A percentile compares a stretch with the other conserved stretches of the same genome.
These are phyloP conservation scores for Stephania yunnanensis DNA, from an alignment of 164 flowering plant genomes.

Conservation along the genomic window DNA sequence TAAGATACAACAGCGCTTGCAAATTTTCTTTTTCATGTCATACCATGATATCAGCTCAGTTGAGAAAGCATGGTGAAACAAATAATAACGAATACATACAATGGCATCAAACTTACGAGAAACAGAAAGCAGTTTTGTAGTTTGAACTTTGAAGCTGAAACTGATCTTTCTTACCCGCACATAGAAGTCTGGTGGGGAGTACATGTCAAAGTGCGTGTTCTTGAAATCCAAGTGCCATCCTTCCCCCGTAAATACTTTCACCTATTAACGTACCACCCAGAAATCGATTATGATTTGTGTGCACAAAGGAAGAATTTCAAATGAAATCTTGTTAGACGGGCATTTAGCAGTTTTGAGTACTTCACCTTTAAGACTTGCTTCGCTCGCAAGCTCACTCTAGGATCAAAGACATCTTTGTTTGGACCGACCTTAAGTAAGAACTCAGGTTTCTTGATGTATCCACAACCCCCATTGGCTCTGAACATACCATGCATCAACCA, in stretches of 20 bases:
- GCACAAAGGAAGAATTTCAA: not conserved
- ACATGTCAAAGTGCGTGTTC: slow-evolving; percentile 42
- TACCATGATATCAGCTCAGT: not conserved
- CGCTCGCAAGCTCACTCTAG: slow-evolving; percentile 26
- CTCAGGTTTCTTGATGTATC: slow-evolving; percentile 54
- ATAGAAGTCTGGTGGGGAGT: slow-evolving; percentile 55
- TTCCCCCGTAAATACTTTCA: slow-evolving; percentile 45
- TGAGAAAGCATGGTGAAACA: not conserved
- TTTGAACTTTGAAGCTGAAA: not conserved
- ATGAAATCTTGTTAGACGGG: not conserved
- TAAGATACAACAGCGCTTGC: not conserved
- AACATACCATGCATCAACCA: slow-evolving; percentile 69
- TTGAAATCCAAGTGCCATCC: slow-evolving; percentile 48
- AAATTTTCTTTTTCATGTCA: not conserved
- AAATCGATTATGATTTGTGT: slow-evolving; percentile 3
- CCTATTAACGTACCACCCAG: slow-evolving; percentile 23
- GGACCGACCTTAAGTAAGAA: slow-evolving; percentile 27
- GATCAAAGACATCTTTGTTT: slow-evolving; percentile 33
- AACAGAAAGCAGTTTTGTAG: not conserved
- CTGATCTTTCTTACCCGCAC: slow-evolving; percentile 29
- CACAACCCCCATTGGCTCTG: slow-evolving; percentile 56
- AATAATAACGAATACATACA: not conserved
- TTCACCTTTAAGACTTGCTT: slow-evolving; percentile 41
- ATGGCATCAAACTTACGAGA: not conserved
- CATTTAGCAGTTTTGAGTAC: not conserved